Evolutionary conservation across 305 asterid genomes (phyloP), one percentile per base, ranked within the genome.

Genomic region (Striga hermonthica): DNA sequence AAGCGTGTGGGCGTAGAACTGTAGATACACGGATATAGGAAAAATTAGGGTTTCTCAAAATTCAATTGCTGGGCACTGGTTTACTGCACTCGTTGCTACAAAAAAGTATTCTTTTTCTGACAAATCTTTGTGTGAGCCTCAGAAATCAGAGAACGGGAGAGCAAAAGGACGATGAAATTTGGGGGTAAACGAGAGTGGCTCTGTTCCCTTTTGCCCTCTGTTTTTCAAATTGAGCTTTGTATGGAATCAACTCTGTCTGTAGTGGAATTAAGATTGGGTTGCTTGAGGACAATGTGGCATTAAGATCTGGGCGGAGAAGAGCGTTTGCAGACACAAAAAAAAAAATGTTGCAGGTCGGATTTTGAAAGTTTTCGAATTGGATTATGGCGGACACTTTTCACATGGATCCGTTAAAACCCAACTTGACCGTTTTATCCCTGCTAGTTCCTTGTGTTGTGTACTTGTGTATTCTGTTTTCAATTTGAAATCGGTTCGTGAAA

Each of bases 281-380:
- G 53, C 48, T 56, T 56, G 9, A 63, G 61, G n/a, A n/a, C n/a
- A n/a, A n/a, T n/a, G n/a, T n/a, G n/a, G n/a, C n/a, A 28, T 73
- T 72, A 6, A 64, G 62, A 72, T 68, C 62, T 65, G 50, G 67
- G 6, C 9, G 31, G 41, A 15, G 70, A 64, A 49, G 79, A 67
- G 59, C 73, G 62, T 48, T 50, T 50, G 14, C 40, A 22, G 57
- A 22, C 62, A 38, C 15, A 9, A 10, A n/a, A 47, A 7, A 47
- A 15, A 47, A 47, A 59, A 8, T 52, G 63, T 9, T 12, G 43
- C n/a, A 47, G 14, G 67, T 16, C 11, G 10, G 69, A n/a, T 54
- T 78, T 74, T 57, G 75, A 74, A 74, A 9, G 48, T 56, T 74
- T 74, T 74, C 70, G 73, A 77, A 78, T 59, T 45, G 43, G 38